Evolutionary conservation across 108 stramenopile genomes (phyloP).

Genomic region (Hondaea fermentalgiana): DNA sequence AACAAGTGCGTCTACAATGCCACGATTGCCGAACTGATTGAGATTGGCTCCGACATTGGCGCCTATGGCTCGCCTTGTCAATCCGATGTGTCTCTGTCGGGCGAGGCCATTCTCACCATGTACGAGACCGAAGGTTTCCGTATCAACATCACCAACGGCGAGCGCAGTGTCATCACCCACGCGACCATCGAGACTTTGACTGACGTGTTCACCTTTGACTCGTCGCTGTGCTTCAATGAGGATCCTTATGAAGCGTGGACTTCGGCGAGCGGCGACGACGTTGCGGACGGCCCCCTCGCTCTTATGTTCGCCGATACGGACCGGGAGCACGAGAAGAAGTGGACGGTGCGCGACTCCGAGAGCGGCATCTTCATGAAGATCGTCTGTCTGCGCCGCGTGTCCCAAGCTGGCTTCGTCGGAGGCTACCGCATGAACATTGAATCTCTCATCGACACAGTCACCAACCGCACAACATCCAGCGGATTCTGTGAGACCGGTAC

Average conservation of each 20-base stretch:
- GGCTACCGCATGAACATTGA: neutral
- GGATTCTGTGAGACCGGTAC: neutral
- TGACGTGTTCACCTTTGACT: neutral
- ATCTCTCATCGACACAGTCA: neutral
- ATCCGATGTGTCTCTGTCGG: neutral
- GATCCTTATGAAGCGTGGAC: neutral
- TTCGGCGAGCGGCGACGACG: too few species aligned
- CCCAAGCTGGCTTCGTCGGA: neutral
- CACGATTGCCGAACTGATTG: neutral
- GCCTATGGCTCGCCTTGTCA: conserved; percentile 1
- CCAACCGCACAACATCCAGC: neutral
- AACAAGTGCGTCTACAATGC: neutral
- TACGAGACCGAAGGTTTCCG: neutral
- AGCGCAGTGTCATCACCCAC: neutral
- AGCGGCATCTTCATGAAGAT: neutral
- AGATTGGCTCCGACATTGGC: neutral
- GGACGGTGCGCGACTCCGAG: neutral
- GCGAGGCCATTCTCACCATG: neutral
- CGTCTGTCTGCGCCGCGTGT: neutral
- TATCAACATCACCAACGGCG: neutral
- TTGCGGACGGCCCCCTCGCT: neutral
- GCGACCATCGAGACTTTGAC: neutral
- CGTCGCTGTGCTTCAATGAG: neutral
- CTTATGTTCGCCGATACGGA: neutral
- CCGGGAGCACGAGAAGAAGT: neutral